Percentiles rank a stretch among this genome's conserved stretches.
phyloP scores from a whole-genome alignment of 2,329 filamentous ascomycete species.

The Tolypocladium tundrense region DNA sequence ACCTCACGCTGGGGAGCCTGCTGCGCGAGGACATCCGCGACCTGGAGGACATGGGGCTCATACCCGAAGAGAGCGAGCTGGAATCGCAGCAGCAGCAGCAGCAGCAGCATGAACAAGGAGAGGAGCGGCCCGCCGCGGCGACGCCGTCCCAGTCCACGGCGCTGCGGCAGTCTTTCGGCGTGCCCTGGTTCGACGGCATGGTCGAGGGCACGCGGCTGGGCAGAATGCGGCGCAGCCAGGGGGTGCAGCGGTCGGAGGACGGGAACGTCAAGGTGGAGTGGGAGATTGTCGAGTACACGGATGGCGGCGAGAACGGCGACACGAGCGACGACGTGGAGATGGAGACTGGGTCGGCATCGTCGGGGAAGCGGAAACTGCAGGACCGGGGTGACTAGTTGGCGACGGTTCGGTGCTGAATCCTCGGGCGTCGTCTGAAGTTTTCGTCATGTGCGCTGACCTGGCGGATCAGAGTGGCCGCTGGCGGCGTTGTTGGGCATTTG shows the following conservation, averaged over 20 bases:
- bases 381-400: constrained; percentile 23
- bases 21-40: constrained; percentile 58
- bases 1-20: constrained; percentile 71
- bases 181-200: constrained; percentile 81
- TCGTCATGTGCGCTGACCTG: neutral
- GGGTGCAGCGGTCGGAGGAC: constrained; percentile 44
- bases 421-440: neutral
- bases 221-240: constrained; percentile 51
- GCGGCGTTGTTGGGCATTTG: too few species aligned
- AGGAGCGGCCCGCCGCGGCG: constrained; percentile 6
- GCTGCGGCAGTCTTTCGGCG: constrained; percentile 51
- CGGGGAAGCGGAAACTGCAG: constrained; percentile 43
- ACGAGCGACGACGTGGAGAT: constrained; percentile 24
- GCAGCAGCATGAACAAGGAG: neutral
- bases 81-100: constrained; percentile 9
- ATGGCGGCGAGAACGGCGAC: constrained; percentile 17
- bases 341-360: constrained; percentile 19
- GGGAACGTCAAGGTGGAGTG: constrained; percentile 63
- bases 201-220: constrained; percentile 67
- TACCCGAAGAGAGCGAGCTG: constrained; percentile 37
- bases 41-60: constrained; percentile 64
- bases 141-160: constrained; percentile 19
- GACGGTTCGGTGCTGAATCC: neutral
- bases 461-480: neutral
- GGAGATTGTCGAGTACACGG: constrained; percentile 71